Evolutionary conservation across 1,284 basidiomycete genomes (phyloP).

Genomic region (Salmacisia buchloeana): DNA sequence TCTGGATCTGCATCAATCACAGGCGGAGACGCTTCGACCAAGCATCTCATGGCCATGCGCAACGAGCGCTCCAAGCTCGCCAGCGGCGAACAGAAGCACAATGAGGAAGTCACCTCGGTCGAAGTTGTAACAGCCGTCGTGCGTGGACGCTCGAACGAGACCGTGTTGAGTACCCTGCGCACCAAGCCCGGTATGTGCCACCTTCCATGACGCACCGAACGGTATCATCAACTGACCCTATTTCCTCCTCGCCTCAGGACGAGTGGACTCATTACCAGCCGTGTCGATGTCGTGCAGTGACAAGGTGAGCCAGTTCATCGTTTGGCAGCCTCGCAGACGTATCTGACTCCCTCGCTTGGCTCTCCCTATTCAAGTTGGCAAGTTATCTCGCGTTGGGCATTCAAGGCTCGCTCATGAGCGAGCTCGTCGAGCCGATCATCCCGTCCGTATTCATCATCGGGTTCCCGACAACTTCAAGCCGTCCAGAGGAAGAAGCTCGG

Average conservation of each 20-base stretch:
- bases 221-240: neutral
- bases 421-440: slow-evolving; percentile 63
- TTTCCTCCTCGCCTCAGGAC: slow-evolving; percentile 39
- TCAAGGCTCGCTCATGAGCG: slow-evolving; percentile 70
- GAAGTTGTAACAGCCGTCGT: no score
- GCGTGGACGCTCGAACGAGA: no score
- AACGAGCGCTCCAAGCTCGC: slow-evolving; percentile 58
- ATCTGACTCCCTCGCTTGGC: neutral
- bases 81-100: slow-evolving; percentile 65
- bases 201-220: neutral
- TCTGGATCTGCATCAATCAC: slow-evolving; percentile 14
- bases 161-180: no score
- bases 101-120: slow-evolving; percentile 48
- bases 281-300: slow-evolving; percentile 82
- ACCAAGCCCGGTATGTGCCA: slow-evolving; percentile 51
- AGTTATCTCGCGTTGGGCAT: slow-evolving; percentile 72
- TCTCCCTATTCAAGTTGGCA: slow-evolving; percentile 61
- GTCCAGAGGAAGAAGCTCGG: neutral
- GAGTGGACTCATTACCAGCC: slow-evolving; percentile 74
- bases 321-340: no score
- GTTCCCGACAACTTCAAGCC: neutral
- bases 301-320: slow-evolving; percentile 47
- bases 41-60: slow-evolving; percentile 61
- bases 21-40: slow-evolving; percentile 87
- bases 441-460: slow-evolving; percentile 65